Base-by-base conservation (phyloP, 805 yeast species). In the Kurtzmaniella cleridarum region DNA sequence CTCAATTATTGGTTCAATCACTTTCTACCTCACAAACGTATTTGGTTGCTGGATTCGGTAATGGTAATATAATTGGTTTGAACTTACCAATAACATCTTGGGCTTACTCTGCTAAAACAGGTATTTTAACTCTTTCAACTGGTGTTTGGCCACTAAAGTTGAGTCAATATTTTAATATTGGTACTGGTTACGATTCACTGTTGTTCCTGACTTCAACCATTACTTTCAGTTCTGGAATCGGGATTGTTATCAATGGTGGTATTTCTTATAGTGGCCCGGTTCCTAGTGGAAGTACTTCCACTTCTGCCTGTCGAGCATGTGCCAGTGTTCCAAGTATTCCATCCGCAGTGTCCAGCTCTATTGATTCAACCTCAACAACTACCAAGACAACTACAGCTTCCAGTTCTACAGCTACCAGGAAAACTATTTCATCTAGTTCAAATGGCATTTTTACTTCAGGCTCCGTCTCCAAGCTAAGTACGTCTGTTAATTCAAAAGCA, bases 11-110 rank as follows among this genome's bases (percentile, higher is more conserved):
- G 17, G 51, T 44, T n/a, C 47, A 43, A n/a, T 41, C 51, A 3
- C 24, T 46, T 4, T 35, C 47, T 16, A 33, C 43, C n/a, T n/a
- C 45, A 3, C 53, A 45, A 36, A 44, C 58, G 2, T 45, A 42
- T 34, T 45, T 42, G 27, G 61, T 57, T 29, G 46, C 49, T 30
- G 61, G 61, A 24, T 57, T 45, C 35, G 60, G 62, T 39, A 40
- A 42, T 31, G 44, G 38, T 9, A 35, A 35, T 17, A 14, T 27
- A 4, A 28, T 35, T 17, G 38, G 38, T 10, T 12, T 35, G 14
- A 28, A 23, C 17, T 35, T 35, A n/a, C 38, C 38, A 17, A 29
- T 35, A 4, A 35, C 32, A 3, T 31, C 27, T 5, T 11, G n/a
- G 11, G 27, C 13, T 33, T 42, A 42, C 29, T 11, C 27, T 14